Conservation (phyloP, 371 early-diverging fungal genomes). For the Rhizopus stolonifer region DNA sequence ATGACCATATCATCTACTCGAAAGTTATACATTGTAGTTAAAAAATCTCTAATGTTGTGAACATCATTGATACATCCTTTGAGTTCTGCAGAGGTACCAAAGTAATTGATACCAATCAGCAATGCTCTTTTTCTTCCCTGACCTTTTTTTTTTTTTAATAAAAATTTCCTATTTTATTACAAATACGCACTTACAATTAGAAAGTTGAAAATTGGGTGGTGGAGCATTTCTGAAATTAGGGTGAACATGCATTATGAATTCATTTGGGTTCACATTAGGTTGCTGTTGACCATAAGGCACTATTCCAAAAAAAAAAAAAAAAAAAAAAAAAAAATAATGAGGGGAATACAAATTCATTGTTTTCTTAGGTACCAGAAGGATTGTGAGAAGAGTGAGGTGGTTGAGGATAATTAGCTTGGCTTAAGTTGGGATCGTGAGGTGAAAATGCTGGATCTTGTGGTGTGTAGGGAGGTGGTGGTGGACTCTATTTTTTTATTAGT, state of each 20-base stretch:
- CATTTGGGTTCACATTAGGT: neutral
- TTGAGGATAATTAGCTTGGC: slow-evolving; percentile 32
- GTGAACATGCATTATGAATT: slow-evolving; percentile 15
- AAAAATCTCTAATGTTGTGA: slow-evolving; percentile 71
- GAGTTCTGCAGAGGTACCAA: slow-evolving; percentile 61
- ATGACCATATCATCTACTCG: slow-evolving; percentile 68
- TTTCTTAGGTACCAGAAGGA: neutral
- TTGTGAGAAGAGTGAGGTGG: slow-evolving; percentile 23
- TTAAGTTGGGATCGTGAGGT: slow-evolving; percentile 21
- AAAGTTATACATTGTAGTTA: slow-evolving; percentile 65
- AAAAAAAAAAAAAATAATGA: neutral
- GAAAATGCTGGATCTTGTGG: slow-evolving; percentile 24
- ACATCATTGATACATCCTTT: slow-evolving; percentile 91
- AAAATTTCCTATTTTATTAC: neutral
- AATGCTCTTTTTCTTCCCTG: slow-evolving; percentile 34
- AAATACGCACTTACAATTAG: slow-evolving; percentile 54
- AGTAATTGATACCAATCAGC: slow-evolving; percentile 52
- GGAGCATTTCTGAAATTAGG: slow-evolving; percentile 19
- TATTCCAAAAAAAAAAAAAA: neutral
- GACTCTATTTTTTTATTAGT: neutral
- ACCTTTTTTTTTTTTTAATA: slow-evolving; percentile 17
- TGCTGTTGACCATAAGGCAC: slow-evolving; percentile 6
- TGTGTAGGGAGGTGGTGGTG: slow-evolving; percentile 8
- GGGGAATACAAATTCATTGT: slow-evolving; percentile 7
- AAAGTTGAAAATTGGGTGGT: slow-evolving; percentile 56